Evolutionary conservation across 1,139 yeast genomes (phyloP).

Genomic region (Arxiozyma telluris): DNA sequence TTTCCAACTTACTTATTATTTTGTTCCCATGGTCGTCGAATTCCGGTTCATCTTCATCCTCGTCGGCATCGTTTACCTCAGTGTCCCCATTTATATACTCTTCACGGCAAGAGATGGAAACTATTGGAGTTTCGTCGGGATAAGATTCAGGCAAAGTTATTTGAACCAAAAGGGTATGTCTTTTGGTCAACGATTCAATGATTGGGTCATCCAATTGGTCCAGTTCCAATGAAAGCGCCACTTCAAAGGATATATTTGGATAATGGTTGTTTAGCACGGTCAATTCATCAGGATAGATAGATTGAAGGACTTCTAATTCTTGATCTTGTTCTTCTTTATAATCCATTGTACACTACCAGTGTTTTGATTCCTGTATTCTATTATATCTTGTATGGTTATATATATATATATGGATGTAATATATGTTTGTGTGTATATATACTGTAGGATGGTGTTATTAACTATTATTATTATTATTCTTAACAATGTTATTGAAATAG

Average conservation of each 20-base stretch:
- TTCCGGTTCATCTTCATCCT: constrained; percentile 40
- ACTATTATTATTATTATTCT: too few species aligned
- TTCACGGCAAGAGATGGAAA: background rate
- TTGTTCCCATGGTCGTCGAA: constrained; percentile 39
- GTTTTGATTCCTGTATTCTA: background rate
- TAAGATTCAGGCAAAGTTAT: constrained; percentile 26
- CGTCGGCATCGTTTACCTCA: constrained; percentile 13
- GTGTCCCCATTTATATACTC: constrained; percentile 43
- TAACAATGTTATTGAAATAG: too few species aligned
- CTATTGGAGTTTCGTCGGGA: constrained; percentile 11
- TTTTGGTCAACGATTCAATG: constrained; percentile 36
- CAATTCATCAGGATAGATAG: constrained; percentile 90
- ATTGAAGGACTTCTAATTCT: constrained; percentile 74
- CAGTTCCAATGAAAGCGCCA: constrained; percentile 30
- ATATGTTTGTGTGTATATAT: too few species aligned
- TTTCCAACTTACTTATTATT: constrained; percentile 35
- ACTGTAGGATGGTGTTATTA: too few species aligned
- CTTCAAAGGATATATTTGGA: constrained; percentile 28
- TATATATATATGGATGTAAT: too few species aligned
- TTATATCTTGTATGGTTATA: too few species aligned
- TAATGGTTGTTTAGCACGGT: constrained; percentile 24
- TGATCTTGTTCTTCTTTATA: constrained; percentile 65
- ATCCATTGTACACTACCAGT: constrained; percentile 40
- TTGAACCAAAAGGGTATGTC: constrained; percentile 18
- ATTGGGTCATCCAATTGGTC: constrained; percentile 35